Evolutionary conservation across 2,329 filamentous ascomycete species (phyloP), one percentile per base, ranked within the genome.

Genomic region (Alternaria longipes): DNA sequence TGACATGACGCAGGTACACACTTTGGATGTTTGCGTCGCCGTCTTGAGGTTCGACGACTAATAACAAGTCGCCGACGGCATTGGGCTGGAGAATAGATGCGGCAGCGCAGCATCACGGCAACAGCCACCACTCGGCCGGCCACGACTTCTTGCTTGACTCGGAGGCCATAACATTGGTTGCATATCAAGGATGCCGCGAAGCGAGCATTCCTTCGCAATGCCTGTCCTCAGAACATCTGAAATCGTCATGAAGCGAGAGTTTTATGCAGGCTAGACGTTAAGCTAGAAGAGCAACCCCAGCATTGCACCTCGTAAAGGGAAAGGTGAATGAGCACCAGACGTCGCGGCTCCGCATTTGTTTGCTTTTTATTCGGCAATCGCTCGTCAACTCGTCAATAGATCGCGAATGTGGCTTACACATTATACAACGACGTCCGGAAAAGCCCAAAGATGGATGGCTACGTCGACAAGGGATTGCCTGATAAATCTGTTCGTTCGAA

Each of bases 181-280:
- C 46, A 50, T 36, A 24, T 50, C 20, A 22, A 36, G 30, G 20
- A 32, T 44, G 51, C 40, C 14, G 28, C 30, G 51, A 32, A 32
- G 38, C 51, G 40, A 45, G 44, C 2, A 22, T 45, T 20, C 22
- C 40, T 11, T 42, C 26, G 38, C 26, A 6, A 3, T 28, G 34
- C 16, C 50, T 52, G 36, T 18, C 11, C 16, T 5, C 8, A n/a
- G 24, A 52, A 52, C 9, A 38, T 22, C 7, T 54, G 22, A 54
- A 32, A 8, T 54, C 18, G 40, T 45, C 40, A 45, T 26, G 42
- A 49, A 46, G 53, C 42, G 34, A 41, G 45, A 14, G 40, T 30
- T 40, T 56, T 49, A 56, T 56, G 54, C 54, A 56, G 54, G 54
- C 45, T 53, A 44, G 56, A 59, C 56, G 56, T 59, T 59, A 34